Evolutionary conservation across 2,329 filamentous ascomycete genomes (phyloP), one percentile per base, ranked within the genome.

Genomic region (Podosphaera leucotricha): DNA sequence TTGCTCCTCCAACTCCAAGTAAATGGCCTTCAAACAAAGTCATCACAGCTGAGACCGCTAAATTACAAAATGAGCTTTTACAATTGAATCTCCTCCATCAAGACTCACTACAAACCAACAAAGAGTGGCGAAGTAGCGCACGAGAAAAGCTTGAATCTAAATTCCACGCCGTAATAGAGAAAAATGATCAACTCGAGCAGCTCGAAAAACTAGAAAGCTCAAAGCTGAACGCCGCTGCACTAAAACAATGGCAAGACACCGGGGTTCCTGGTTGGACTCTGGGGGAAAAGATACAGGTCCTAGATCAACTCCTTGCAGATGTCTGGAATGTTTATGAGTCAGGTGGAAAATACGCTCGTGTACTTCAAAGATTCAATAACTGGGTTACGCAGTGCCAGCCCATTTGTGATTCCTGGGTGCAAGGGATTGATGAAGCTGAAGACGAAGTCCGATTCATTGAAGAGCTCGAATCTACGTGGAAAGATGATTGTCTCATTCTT

Each of bases 61-160:
- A 65, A 33, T 61, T 77, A 6, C 77, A 80, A 56, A 68, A 74
- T 1, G 72, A 77, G 54, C 64, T 81, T 1, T 61, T 81, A 20
- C 75, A 79, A 53, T 62, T 80, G 6, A 72, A 77, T 41, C 60
- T 80, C 6, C 57, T 81, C 19, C 75, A 80, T 56, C 66, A 68
- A 49, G 66, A 68, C 44, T 66, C 70, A 2, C 58, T 57, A 1
- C 48, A 55, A 2, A 65, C 66, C 0, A 55, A 63, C 1, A 52
- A 55, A 2, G 60, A 66, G 44, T 80, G 75, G 72, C 65, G 66
- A 47, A 64, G 60, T 2, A 75, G 70, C 52, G 76, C 76, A 1
- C 63, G 64, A 46, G 46, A 50, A 5, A 64, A 62, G 43, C 61
- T 78, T 2, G 62, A 62, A 0, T 49, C 43, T 1, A 63, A 65